Percentiles rank a stretch among this genome's conserved stretches.
These are phyloP conservation scores for Phalaenopsis hybrid DNA, from an alignment of 116 monocot species.

Conservation along the genomic window DNA sequence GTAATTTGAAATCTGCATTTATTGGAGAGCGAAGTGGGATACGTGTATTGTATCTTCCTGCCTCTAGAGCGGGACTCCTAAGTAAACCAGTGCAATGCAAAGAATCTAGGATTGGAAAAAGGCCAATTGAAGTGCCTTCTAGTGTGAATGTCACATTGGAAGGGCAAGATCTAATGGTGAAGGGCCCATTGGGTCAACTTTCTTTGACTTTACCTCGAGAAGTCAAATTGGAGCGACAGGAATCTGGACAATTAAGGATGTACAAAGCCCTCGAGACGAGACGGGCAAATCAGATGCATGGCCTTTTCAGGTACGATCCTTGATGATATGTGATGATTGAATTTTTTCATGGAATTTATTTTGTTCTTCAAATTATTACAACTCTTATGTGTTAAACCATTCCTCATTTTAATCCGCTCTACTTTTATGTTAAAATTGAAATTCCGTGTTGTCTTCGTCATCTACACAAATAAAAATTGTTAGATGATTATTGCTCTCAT, in stretches of 20 bases:
- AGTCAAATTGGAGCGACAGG: constrained; percentile 52
- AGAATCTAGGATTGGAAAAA: constrained; percentile 91
- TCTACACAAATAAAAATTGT: background rate
- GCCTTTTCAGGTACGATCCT: constrained; percentile 71
- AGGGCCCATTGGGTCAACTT: constrained; percentile 83
- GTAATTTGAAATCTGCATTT: constrained; percentile 57
- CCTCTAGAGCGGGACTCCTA: constrained; percentile 23
- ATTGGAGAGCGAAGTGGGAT: constrained; percentile 52
- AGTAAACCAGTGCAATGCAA: constrained; percentile 69
- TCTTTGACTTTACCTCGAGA: constrained; percentile 70
- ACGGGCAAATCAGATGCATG: constrained; percentile 90
- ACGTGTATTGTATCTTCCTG: constrained; percentile 19
- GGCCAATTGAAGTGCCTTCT: constrained; percentile 75
- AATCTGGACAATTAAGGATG: constrained; percentile 66
- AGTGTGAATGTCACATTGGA: constrained; percentile 65
- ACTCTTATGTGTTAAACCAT: background rate
- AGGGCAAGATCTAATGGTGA: constrained; percentile 74
- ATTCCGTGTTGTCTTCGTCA: no score
- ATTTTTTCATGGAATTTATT: background rate
- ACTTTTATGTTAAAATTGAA: no score
- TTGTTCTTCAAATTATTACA: background rate
- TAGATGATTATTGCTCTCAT: background rate
- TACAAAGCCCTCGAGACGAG: constrained; percentile 76
- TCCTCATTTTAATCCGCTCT: no score
- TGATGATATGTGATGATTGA: background rate